These are phyloP conservation scores for Davidsoniella eucalypti DNA, from an alignment of 2,329 filamentous ascomycete genomes.

Conservation along the genomic window DNA sequence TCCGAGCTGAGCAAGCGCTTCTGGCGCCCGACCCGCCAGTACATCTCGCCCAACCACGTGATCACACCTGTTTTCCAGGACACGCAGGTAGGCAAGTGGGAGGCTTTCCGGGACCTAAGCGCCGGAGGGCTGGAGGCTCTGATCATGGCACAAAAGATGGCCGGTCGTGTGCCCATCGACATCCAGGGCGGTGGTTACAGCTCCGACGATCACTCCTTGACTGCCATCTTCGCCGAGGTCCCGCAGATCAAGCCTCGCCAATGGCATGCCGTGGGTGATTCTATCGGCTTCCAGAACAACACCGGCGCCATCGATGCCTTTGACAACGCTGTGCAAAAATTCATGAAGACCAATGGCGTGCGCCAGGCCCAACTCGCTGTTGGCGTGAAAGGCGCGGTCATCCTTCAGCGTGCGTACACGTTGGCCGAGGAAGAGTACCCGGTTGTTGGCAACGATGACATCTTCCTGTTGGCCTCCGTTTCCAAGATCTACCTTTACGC, in stretches of 20 bases:
- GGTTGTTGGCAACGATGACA: slow-evolving; percentile 9
- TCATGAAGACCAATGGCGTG: slow-evolving; percentile 13
- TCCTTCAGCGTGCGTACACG: slow-evolving; percentile 13
- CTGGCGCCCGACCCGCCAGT: slow-evolving; percentile 13
- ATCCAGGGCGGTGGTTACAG: slow-evolving; percentile 12
- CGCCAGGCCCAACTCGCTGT: slow-evolving; percentile 14
- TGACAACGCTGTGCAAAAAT: slow-evolving; percentile 8
- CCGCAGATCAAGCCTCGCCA: slow-evolving; percentile 3
- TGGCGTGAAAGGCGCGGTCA: slow-evolving; percentile 5
- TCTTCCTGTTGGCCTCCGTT: slow-evolving; percentile 14
- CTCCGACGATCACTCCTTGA: slow-evolving; percentile 7
- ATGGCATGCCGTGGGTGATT: slow-evolving; percentile 7
- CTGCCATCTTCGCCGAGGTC: slow-evolving; percentile 13
- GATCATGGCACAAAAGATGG: slow-evolving; percentile 8
- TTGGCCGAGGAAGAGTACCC: slow-evolving; percentile 13
- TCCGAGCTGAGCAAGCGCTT: slow-evolving; percentile 12
- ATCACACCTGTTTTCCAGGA: slow-evolving; percentile 13
- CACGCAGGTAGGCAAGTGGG: slow-evolving; percentile 13
- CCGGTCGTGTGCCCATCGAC: slow-evolving; percentile 12
- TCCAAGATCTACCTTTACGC: slow-evolving; percentile 15
- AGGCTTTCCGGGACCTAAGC: slow-evolving; percentile 7
- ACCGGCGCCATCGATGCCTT: not conserved
- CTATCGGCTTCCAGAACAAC: slow-evolving; percentile 7
- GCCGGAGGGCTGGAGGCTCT: slow-evolving; percentile 1
- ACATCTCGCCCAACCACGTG: slow-evolving; percentile 10